Conservation (phyloP, 129 eudicot species). For the Centaurea solstitialis region DNA sequence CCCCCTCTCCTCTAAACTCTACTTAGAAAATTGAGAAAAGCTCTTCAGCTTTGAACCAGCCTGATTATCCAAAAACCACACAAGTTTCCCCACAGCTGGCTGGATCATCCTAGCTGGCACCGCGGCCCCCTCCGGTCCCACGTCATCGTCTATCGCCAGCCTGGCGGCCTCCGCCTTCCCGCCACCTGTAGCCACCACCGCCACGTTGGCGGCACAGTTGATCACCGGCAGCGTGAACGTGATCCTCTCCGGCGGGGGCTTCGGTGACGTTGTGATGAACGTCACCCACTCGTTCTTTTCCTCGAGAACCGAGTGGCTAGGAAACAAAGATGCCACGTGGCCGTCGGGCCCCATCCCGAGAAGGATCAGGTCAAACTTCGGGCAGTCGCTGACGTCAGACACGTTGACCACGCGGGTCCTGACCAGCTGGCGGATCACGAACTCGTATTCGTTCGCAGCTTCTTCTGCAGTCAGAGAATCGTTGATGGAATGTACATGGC, state of each 20-base stretch:
- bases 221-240: constrained; percentile 82
- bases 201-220: constrained; percentile 86
- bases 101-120: constrained; percentile 83
- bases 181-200: constrained; percentile 65
- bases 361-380: constrained; percentile 79
- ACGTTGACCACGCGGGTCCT: constrained; percentile 75
- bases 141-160: constrained; percentile 44
- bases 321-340: constrained; percentile 85
- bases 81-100: constrained; percentile 72
- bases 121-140: constrained; percentile 43
- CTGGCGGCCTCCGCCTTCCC: constrained; percentile 68
- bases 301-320: constrained; percentile 58
- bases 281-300: constrained; percentile 81
- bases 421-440: constrained; percentile 77
- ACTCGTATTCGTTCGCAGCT: constrained; percentile 82
- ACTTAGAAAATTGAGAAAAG: constrained; percentile 48
- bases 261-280: constrained; percentile 68
- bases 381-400: constrained; percentile 78
- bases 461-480: constrained; percentile 74
- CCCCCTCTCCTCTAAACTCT: constrained; percentile 20
- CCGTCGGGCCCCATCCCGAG: constrained; percentile 89
- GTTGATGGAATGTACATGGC: constrained; percentile 81
- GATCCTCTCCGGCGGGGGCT: constrained; percentile 87
- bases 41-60: constrained; percentile 76
- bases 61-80: constrained; percentile 79